Conservation (phyloP, 2,329 filamentous ascomycete species). For the Pseudocercospora crystallina region DNA sequence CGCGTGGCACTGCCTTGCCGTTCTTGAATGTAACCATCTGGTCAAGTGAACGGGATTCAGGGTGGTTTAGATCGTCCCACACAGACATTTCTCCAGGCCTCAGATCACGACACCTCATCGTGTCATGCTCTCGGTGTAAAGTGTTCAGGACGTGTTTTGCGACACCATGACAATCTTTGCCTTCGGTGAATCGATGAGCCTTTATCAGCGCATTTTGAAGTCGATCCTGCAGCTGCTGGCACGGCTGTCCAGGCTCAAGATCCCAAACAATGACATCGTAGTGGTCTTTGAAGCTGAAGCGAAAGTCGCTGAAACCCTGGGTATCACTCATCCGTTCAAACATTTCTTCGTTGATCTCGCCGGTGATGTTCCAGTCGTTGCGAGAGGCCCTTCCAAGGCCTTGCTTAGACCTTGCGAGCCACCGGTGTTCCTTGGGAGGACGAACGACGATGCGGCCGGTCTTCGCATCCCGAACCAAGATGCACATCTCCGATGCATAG, state of each 20-base stretch:
- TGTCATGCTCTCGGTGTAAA: constrained; percentile 37
- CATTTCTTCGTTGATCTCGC: constrained; percentile 38
- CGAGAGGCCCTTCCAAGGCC: constrained; percentile 42
- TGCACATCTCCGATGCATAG: constrained; percentile 38
- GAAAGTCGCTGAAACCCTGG: constrained; percentile 33
- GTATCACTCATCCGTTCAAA: constrained; percentile 38
- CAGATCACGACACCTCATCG: constrained; percentile 38
- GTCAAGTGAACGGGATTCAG: background rate
- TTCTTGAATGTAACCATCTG: background rate
- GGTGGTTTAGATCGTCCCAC: constrained; percentile 32
- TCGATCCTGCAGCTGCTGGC: constrained; percentile 18
- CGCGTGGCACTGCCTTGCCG: background rate
- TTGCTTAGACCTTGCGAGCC: constrained; percentile 41
- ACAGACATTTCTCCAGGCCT: constrained; percentile 38
- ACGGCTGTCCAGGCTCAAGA: constrained; percentile 35
- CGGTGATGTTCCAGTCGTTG: constrained; percentile 40
- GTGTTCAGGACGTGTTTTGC: constrained; percentile 40
- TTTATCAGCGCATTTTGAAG: constrained; percentile 38
- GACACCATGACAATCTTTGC: constrained; percentile 36
- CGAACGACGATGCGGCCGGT: constrained; percentile 36
- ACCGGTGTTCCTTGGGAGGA: constrained; percentile 41
- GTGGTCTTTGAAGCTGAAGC: constrained; percentile 45
- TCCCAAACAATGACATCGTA: constrained; percentile 48
- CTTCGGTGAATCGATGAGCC: constrained; percentile 35
- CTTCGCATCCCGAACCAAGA: constrained; percentile 45